These are phyloP conservation scores for Hygrocybe coccinea DNA, from an alignment of 768 basidiomycete species.

Conservation along the genomic window DNA sequence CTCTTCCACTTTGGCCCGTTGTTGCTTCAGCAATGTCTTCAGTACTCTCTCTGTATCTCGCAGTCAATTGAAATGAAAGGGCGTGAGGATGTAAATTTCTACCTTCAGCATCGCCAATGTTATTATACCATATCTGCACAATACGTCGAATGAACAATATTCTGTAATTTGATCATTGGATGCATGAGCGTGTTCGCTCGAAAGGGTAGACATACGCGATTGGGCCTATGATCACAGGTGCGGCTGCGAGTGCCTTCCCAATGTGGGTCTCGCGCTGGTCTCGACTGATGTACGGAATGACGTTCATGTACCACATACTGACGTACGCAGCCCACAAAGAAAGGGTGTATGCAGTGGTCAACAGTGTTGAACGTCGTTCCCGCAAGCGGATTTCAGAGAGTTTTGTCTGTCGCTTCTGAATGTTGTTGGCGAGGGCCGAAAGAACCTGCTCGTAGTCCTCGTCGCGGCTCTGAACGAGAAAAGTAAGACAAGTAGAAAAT, in stretches of 20 bases:
- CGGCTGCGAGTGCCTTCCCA: constrained; percentile 43
- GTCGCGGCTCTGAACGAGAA: constrained; percentile 31
- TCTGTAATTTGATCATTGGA: constrained; percentile 28
- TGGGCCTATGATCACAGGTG: constrained; percentile 70
- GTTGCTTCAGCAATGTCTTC: constrained; percentile 65
- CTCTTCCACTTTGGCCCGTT: constrained; percentile 84
- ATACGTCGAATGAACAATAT: constrained; percentile 75
- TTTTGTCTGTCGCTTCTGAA: constrained; percentile 66
- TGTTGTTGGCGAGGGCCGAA: constrained; percentile 57
- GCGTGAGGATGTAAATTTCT: constrained; percentile 9
- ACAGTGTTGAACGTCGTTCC: constrained; percentile 71
- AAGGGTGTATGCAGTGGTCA: constrained; percentile 74
- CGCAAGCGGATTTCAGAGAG: constrained; percentile 82
- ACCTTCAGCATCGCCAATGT: constrained; percentile 82
- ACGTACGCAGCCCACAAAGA: constrained; percentile 69
- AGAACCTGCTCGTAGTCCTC: constrained; percentile 80
- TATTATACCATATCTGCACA: constrained; percentile 78
- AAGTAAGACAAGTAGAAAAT: too few species aligned
- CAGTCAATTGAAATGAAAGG: not conserved
- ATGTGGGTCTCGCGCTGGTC: constrained; percentile 24
- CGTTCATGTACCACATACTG: constrained; percentile 65
- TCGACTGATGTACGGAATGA: constrained; percentile 42
- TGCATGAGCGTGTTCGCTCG: not conserved
- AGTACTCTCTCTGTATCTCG: constrained; percentile 65
- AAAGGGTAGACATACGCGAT: constrained; percentile 54